Evolutionary conservation across 192 early-diverging fungal genomes (phyloP).

Genomic region (Coemansia sp.): DNA sequence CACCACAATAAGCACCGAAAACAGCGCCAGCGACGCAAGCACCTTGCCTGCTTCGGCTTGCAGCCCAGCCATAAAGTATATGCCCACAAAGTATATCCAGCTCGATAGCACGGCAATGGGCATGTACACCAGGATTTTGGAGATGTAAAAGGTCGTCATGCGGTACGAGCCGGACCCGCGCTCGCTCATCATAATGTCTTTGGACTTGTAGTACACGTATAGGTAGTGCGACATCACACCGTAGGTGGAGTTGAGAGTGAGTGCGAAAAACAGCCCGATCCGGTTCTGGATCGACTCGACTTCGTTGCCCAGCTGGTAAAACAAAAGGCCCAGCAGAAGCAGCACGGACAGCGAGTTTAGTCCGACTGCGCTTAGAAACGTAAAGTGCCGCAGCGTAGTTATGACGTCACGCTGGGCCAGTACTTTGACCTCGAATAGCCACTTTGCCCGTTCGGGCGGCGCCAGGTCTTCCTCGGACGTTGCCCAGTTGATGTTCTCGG

Average conservation of each 20-base stretch:
- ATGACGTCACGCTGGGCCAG: constrained; percentile 46
- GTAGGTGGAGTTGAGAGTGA: constrained; percentile 60
- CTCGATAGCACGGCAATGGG: constrained; percentile 50
- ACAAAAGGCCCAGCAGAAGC: constrained; percentile 58
- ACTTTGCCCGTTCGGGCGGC: constrained; percentile 34
- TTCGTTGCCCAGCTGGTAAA: constrained; percentile 53
- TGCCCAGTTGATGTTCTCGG: constrained; percentile 17
- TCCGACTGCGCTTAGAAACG: constrained; percentile 44
- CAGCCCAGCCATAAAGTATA: constrained; percentile 55
- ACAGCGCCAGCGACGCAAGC: constrained; percentile 39
- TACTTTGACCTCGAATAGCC: constrained; percentile 43
- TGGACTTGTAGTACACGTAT: constrained; percentile 53
- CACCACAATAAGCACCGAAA: constrained; percentile 42
- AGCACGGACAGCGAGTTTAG: constrained; percentile 54
- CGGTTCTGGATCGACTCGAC: constrained; percentile 57
- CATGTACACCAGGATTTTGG: constrained; percentile 61
- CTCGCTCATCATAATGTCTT: constrained; percentile 63
- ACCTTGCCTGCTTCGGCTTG: constrained; percentile 30
- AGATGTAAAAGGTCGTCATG: constrained; percentile 60
- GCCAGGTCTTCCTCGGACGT: constrained; percentile 18
- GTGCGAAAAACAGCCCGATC: constrained; percentile 52
- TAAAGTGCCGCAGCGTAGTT: constrained; percentile 46
- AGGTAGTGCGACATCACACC: constrained; percentile 62
- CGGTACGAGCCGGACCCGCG: constrained; percentile 68
- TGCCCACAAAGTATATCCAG: constrained; percentile 49